Evolutionary conservation across 805 yeast genomes (phyloP).

Genomic region (Saccharomycopsis selenospora): DNA sequence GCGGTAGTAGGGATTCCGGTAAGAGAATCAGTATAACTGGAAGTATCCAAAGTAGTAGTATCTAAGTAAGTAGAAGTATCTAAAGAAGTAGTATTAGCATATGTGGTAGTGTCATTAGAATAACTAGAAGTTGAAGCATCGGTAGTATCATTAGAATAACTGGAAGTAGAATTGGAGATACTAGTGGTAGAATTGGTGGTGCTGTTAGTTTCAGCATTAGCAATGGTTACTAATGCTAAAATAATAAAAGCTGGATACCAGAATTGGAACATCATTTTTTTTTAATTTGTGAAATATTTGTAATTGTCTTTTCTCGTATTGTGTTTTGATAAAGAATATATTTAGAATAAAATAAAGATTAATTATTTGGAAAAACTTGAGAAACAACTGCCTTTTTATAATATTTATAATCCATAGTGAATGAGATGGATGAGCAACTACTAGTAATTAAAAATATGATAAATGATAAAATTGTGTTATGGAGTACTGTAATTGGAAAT

Average conservation of each 20-base stretch:
- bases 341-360: background rate
- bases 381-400: too few relatives aligned
- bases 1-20: background rate
- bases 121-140: background rate
- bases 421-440: too few relatives aligned
- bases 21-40: background rate
- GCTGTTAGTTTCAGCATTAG: background rate
- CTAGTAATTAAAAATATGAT: too few relatives aligned
- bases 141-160: slow-evolving; percentile 6
- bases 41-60: background rate
- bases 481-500: too few relatives aligned
- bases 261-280: background rate
- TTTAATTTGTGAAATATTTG: background rate
- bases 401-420: too few relatives aligned
- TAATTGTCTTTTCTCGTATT: too few relatives aligned
- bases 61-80: background rate
- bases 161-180: slow-evolving; percentile 8
- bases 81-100: background rate
- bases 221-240: background rate
- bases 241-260: background rate
- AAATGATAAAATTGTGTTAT: too few relatives aligned
- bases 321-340: background rate
- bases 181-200: background rate
- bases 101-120: background rate
- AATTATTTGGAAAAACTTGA: too few relatives aligned